These are phyloP conservation scores for Sugiyamaella neomexicana DNA, from an alignment of 1,139 yeast species.

Conservation along the genomic window DNA sequence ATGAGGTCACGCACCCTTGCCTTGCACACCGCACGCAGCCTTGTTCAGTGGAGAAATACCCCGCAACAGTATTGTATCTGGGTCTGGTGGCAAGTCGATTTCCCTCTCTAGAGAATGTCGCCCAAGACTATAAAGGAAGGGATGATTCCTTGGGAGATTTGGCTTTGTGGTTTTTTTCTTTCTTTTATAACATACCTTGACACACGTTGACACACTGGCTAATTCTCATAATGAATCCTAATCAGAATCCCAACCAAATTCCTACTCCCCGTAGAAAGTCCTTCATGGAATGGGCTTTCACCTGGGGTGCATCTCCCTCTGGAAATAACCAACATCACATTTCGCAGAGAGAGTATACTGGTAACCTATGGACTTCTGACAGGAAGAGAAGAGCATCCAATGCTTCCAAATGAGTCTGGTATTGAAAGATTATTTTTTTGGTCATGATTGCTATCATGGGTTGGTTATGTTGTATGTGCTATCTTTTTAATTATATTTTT, in stretches of 20 bases:
- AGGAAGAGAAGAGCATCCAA: slow-evolving; percentile 18
- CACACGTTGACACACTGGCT: too few species aligned
- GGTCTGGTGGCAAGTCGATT: not conserved
- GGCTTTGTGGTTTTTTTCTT: not conserved
- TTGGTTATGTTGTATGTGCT: too few species aligned
- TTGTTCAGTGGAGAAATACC: not conserved
- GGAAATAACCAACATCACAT: slow-evolving; percentile 15
- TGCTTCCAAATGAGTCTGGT: slow-evolving; percentile 7
- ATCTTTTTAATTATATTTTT: not conserved
- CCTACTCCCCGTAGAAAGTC: slow-evolving; percentile 15
- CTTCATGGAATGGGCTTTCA: slow-evolving; percentile 22
- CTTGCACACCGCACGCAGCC: not conserved
- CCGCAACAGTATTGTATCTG: not conserved
- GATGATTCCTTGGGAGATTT: not conserved
- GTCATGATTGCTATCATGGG: too few species aligned
- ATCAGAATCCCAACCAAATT: slow-evolving; percentile 9
- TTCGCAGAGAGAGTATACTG: slow-evolving; percentile 21
- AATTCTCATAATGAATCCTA: slow-evolving; percentile 16
- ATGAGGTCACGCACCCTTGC: not conserved
- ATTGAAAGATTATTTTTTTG: too few species aligned
- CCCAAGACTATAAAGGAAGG: not conserved
- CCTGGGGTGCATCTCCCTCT: slow-evolving; percentile 12
- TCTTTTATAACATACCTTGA: not conserved
- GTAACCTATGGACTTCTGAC: slow-evolving; percentile 20
- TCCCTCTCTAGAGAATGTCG: not conserved